Evolutionary conservation across 139 green algal genomes (phyloP).

Genomic region (Raphidocelis subcapitata): DNA sequence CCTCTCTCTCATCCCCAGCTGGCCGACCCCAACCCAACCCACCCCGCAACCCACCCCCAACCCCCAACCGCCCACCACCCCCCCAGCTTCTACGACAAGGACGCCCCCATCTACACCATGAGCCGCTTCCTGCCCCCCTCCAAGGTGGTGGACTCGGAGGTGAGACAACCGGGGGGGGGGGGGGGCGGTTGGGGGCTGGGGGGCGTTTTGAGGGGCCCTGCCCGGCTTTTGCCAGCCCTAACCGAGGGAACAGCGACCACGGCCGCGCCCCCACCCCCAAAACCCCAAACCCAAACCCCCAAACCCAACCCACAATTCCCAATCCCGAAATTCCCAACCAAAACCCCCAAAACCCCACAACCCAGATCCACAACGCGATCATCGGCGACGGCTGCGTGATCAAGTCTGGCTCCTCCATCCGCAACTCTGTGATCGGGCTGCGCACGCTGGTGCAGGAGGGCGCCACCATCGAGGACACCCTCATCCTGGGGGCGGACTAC

Average conservation of each 20-base stretch:
- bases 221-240: no score
- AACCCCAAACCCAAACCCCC: no score
- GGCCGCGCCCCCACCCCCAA: no score
- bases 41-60: neutral
- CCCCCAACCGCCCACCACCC: no score
- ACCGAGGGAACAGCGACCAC: no score
- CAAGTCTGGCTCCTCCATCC: conserved; percentile 46
- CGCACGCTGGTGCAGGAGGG: conserved; percentile 55
- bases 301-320: no score
- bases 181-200: neutral
- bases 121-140: conserved; percentile 62
- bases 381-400: conserved; percentile 79
- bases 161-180: conserved; percentile 30
- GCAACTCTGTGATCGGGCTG: conserved; percentile 49
- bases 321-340: no score
- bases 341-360: no score
- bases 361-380: conserved; percentile 64
- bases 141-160: conserved; percentile 58
- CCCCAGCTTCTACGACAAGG: conserved; percentile 63
- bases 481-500: conserved; percentile 98
- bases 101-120: conserved; percentile 71
- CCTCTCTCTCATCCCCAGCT: no score
- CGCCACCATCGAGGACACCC: conserved; percentile 67
- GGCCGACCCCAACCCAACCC: neutral
- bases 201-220: no score